Conservation (phyloP, 148 eudicot genomes). For the Limonium bicolor region DNA sequence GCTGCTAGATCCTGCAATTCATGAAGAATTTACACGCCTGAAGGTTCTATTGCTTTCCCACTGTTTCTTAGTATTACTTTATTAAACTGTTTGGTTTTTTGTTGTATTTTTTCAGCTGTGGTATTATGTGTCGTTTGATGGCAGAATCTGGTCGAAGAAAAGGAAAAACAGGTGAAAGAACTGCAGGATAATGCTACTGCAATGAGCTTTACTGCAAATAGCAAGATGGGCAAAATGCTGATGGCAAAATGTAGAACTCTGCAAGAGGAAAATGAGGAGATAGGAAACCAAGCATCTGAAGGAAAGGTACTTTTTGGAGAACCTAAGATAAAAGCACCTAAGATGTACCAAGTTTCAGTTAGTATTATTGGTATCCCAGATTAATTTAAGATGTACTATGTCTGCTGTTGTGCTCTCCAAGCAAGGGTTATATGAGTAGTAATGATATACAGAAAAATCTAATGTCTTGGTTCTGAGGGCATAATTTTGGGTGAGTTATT, state of each 20-base stretch:
- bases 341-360: no score
- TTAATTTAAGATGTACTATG: no score
- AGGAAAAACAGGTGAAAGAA: conserved; percentile 90
- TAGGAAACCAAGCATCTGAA: conserved; percentile 93
- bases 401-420: no score
- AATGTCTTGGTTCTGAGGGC: no score
- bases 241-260: conserved; percentile 92
- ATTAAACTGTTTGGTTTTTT: not conserved
- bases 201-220: conserved; percentile 68
- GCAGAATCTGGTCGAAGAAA: conserved; percentile 94
- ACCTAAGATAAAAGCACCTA: no score
- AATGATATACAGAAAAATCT: no score
- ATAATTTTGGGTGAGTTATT: no score
- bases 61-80: no score
- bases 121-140: not conserved
- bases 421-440: no score
- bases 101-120: not conserved
- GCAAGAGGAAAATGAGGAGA: conserved; percentile 98
- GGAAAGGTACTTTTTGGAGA: conserved; percentile 86
- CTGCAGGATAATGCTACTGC: conserved; percentile 80
- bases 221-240: conserved; percentile 93
- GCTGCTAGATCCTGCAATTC: conserved; percentile 94
- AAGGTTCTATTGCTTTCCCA: conserved; percentile 33
- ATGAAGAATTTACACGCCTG: conserved; percentile 86
- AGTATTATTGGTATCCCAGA: no score